Percentiles rank a stretch among this genome's conserved stretches.
These are phyloP conservation scores for Neofusicoccum umdonicola DNA, from an alignment of 2,329 filamentous ascomycete species.

Conservation along the genomic window DNA sequence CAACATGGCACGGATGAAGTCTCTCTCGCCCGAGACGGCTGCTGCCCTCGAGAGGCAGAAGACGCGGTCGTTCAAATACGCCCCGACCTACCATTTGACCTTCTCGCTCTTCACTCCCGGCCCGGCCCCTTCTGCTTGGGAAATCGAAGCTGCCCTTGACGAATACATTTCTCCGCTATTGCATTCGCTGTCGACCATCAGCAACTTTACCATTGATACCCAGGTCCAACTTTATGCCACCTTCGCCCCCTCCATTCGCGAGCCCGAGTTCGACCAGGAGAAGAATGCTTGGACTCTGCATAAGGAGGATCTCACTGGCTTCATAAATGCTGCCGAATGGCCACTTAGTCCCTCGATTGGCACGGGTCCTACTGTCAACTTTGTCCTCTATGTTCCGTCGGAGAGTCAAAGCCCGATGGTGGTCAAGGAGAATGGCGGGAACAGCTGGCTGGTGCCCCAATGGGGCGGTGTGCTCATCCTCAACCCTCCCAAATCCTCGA, in stretches of 20 bases:
- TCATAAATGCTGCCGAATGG: constrained; percentile 98
- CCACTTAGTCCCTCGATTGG: constrained; percentile 92
- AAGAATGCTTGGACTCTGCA: constrained; percentile 66
- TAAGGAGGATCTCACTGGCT: constrained; percentile 85
- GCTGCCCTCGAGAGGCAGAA: constrained; percentile 65
- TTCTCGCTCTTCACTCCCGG: constrained; percentile 91
- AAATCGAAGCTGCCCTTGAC: constrained; percentile 77
- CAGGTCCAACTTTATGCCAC: constrained; percentile 91
- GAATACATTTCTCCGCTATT: constrained; percentile 81
- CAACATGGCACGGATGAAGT: constrained; percentile 47
- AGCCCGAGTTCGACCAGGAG: constrained; percentile 53
- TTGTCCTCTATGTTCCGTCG: constrained; percentile 84
- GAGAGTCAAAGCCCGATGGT: constrained; percentile 60
- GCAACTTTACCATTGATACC: constrained; percentile 93
- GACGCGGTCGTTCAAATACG: constrained; percentile 84
- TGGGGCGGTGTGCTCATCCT: constrained; percentile 82
- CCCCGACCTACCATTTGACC: constrained; percentile 89
- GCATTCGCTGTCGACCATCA: constrained; percentile 74
- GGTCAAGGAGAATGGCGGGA: constrained; percentile 59
- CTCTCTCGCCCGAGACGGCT: constrained; percentile 44
- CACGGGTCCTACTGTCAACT: constrained; percentile 90
- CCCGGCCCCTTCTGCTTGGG: constrained; percentile 79
- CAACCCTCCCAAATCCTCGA: constrained; percentile 43
- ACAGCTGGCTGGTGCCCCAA: constrained; percentile 91
- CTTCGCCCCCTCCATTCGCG: constrained; percentile 61